phyloP scores from a whole-genome alignment of 163 green algal genomes.

The Chlorella variabilis region DNA sequence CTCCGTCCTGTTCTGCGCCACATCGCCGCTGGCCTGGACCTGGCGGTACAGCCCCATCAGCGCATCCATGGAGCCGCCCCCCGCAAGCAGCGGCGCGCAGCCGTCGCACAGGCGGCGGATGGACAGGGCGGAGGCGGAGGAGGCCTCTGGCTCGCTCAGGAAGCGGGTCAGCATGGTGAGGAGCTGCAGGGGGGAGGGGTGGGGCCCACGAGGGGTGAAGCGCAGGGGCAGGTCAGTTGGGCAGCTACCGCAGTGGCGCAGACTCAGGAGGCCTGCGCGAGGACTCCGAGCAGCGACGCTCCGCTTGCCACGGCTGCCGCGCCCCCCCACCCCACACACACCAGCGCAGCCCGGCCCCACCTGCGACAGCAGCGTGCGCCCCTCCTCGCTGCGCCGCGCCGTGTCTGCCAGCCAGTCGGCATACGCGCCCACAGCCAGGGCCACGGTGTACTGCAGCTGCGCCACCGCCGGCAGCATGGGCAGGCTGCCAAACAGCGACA shows the following conservation, averaged over 20 bases:
- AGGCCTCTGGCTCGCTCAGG: conserved; percentile 53
- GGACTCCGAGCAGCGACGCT: no score
- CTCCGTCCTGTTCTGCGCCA: conserved; percentile 5
- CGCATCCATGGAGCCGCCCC: conserved; percentile 47
- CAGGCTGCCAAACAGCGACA: conserved; percentile 70
- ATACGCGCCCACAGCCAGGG: conserved; percentile 65
- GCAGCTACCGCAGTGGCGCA: no score
- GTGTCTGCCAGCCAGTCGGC: conserved; percentile 68
- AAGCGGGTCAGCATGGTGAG: conserved; percentile 3
- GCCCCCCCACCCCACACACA: no score
- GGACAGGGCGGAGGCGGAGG: conserved; percentile 59
- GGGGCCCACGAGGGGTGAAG: no score
- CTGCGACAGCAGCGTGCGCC: conserved; percentile 41
- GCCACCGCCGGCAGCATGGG: conserved; percentile 58
- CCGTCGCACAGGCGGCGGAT: conserved; percentile 74
- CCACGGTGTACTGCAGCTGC: conserved; percentile 65
- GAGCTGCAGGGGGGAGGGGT: background rate
- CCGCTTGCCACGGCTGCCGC: no score
- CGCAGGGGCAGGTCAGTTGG: background rate
- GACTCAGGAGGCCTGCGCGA: no score
- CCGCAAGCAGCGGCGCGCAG: conserved; percentile 63
- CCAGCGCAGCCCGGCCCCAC: conserved; percentile 4
- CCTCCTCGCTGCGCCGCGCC: conserved; percentile 26
- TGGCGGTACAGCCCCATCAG: conserved; percentile 48
- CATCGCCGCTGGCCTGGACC: conserved; percentile 43